These are phyloP conservation scores for Ceratocystis colombiana DNA, from an alignment of 2,329 filamentous ascomycete species.

Conservation along the genomic window DNA sequence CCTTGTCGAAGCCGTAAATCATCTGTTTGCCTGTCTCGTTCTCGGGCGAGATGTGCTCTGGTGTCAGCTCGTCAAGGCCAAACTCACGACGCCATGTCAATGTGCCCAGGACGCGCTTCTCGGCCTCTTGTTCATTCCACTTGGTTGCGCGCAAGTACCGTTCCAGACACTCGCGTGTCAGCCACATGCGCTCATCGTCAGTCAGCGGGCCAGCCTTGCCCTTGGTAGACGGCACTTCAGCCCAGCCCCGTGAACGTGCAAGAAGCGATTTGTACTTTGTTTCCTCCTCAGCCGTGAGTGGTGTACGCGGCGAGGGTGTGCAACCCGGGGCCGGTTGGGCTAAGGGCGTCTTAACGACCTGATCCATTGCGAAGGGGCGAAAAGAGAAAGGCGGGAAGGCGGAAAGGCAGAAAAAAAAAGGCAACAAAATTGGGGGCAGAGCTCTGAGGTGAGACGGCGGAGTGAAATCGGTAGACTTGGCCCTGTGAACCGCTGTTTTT, in stretches of 20 bases:
- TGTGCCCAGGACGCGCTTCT: constrained; percentile 69
- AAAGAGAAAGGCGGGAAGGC: neutral
- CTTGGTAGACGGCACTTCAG: constrained; percentile 42
- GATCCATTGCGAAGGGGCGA: constrained; percentile 20
- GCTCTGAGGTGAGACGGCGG: neutral
- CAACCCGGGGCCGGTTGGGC: constrained; percentile 46
- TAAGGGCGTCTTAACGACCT: constrained; percentile 46
- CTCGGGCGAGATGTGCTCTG: constrained; percentile 83
- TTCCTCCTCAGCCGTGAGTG: constrained; percentile 66
- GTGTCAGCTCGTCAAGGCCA: constrained; percentile 64
- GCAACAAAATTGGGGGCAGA: neutral
- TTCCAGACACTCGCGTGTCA: constrained; percentile 83
- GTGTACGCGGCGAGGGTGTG: constrained; percentile 45
- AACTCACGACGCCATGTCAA: constrained; percentile 86
- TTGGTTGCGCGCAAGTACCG: constrained; percentile 91
- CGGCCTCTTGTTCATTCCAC: constrained; percentile 67
- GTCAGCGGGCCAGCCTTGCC: constrained; percentile 55
- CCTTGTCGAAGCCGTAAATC: constrained; percentile 74
- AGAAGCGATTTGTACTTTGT: constrained; percentile 73
- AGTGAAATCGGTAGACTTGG: neutral
- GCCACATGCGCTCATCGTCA: constrained; percentile 75
- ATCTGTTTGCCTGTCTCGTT: constrained; percentile 96
- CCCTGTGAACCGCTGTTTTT: no score
- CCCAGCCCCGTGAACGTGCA: constrained; percentile 47
- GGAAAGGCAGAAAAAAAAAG: neutral